Evolutionary conservation across 2,329 filamentous ascomycete genomes (phyloP).

Genomic region (Chaetomiaceae sp.): DNA sequence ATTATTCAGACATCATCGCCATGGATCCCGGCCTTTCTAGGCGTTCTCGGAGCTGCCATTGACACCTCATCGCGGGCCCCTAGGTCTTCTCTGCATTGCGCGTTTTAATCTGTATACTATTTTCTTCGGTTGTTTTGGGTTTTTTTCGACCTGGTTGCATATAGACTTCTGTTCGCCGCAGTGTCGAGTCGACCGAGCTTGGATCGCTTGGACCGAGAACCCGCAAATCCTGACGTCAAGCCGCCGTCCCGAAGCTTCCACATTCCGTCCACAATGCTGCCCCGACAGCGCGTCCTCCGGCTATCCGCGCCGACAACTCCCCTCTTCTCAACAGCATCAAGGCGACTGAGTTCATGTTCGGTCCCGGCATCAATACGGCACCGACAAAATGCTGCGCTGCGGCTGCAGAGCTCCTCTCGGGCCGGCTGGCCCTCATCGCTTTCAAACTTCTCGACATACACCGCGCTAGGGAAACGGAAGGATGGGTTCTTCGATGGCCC

Average conservation of each 20-base stretch:
- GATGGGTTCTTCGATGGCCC: slow-evolving; percentile 49
- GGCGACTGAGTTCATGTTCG: slow-evolving; percentile 16
- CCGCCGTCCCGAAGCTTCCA: slow-evolving; percentile 3
- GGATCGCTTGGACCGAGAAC: slow-evolving; percentile 3
- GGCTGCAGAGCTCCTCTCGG: slow-evolving; percentile 11
- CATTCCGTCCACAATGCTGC: slow-evolving; percentile 23
- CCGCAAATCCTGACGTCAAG: slow-evolving; percentile 23
- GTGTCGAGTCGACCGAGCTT: slow-evolving; percentile 6
- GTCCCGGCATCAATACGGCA: slow-evolving; percentile 16
- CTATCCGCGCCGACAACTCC: slow-evolving; percentile 20
- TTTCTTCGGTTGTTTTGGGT: neutral
- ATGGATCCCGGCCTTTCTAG: slow-evolving; percentile 20
- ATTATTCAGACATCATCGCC: slow-evolving; percentile 28
- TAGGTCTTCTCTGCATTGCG: neutral
- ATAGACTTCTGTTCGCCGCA: neutral
- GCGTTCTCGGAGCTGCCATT: slow-evolving; percentile 19
- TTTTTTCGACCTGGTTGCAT: slow-evolving; percentile 9
- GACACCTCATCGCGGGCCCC: slow-evolving; percentile 8
- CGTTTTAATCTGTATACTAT: slow-evolving; percentile 17
- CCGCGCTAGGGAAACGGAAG: slow-evolving; percentile 38
- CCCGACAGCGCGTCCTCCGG: slow-evolving; percentile 26
- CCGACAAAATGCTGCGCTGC: slow-evolving; percentile 13
- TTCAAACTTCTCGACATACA: slow-evolving; percentile 37
- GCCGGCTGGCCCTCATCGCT: slow-evolving; percentile 12
- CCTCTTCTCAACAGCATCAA: slow-evolving; percentile 15